Evolutionary conservation across 768 basidiomycete genomes (phyloP), one percentile per base, ranked within the genome.

Genomic region (Thelephora aurantiotincta): DNA sequence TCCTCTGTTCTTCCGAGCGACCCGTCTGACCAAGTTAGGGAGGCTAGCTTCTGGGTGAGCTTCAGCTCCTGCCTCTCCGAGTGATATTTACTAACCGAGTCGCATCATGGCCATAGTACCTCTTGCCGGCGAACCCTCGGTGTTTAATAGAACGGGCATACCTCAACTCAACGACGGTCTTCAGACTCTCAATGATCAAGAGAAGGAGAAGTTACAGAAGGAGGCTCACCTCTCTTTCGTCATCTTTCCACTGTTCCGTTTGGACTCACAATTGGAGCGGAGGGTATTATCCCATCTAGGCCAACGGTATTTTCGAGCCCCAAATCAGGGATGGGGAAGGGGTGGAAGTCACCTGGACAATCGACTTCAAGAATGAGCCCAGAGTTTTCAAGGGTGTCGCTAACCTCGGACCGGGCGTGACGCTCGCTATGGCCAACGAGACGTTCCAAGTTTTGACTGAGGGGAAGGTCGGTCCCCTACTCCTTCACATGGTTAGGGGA

Each of bases 301-400:
- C 81, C 44, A 89, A 86, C 56, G 90, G 86, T 51, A 77, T 93
- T 58, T 92, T 96, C 61, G 82, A 91, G 63, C 68, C 94, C 36
- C 75, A 78, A 46, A 74, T 94, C 54, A 77, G 78, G 61, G 89
- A 91, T 58, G 71, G 64, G 23, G 68, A 73, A 13, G 82, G 82
- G 50, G 69, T 84, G 62, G 78, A 78, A 51, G 83, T 68, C 16
- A 72, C 72, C 41, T 96, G 90, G 90, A 92, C 90, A 6, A 88
- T 97, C 55, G 93, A 97, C 70, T 58, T 94, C 59, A 96, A 97
- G 75, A 82, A 82, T 67, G 71, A 74, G 12, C 88, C 85, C 11
- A 65, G 71, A 18, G 74, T 92, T 22, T 80, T 78, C 72, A 80
- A 82, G 64, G 90, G 90, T 35, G 55, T 54, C 33, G 74, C 78